Conservation (phyloP, 768 basidiomycete genomes). For the Piloderma croceum region DNA sequence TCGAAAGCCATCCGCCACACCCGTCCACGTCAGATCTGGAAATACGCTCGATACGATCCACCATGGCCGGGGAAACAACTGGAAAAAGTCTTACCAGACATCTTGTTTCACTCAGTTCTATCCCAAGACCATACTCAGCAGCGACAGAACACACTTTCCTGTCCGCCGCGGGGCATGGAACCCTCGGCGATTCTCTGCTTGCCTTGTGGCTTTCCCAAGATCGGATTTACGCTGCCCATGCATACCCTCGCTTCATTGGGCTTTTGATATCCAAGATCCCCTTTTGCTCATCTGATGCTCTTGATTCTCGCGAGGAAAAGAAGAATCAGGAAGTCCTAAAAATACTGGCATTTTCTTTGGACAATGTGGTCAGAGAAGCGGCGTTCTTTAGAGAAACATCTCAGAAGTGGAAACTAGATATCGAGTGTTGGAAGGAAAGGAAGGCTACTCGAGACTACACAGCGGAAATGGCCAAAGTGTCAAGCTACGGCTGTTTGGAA, state of each 20-base stretch:
- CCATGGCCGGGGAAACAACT: too few relatives aligned
- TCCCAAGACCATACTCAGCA: constrained; percentile 36
- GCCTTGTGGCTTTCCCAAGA: constrained; percentile 68
- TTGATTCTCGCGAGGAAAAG: constrained; percentile 29
- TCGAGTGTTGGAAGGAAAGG: constrained; percentile 46
- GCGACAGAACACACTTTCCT: constrained; percentile 60
- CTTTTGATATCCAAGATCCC: constrained; percentile 58
- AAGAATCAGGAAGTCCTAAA: constrained; percentile 39
- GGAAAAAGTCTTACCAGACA: too few relatives aligned
- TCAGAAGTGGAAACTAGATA: constrained; percentile 36
- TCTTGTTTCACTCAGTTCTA: too few relatives aligned
- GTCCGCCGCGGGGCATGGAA: constrained; percentile 46
- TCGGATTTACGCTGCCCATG: constrained; percentile 66
- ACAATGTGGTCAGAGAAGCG: constrained; percentile 54
- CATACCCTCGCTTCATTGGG: constrained; percentile 70
- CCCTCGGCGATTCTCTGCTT: constrained; percentile 43
- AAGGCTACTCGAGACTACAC: constrained; percentile 65
- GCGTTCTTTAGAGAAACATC: constrained; percentile 57
- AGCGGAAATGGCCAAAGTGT: constrained; percentile 60
- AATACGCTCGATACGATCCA: too few relatives aligned
- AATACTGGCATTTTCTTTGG: constrained; percentile 46
- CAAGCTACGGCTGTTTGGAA: constrained; percentile 39
- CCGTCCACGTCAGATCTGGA: too few relatives aligned
- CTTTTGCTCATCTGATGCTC: constrained; percentile 30
- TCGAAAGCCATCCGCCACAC: too few relatives aligned